phyloP scores from a whole-genome alignment of 2,329 filamentous ascomycete genomes.

The Pseudocercospora fijiensis region DNA sequence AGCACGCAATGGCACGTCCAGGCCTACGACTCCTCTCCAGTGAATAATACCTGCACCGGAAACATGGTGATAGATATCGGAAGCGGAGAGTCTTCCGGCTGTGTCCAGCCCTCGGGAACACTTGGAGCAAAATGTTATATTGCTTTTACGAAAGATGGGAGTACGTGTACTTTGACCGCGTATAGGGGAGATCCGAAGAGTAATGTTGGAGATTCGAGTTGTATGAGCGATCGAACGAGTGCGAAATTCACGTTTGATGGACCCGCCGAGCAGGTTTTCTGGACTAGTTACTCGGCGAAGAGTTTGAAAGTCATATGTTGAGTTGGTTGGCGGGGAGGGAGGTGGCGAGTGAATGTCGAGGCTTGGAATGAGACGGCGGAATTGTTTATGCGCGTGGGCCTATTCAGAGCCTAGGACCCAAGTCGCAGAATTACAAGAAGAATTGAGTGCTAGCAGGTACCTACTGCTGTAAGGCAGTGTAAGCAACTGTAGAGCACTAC shows the following conservation, averaged over 20 bases:
- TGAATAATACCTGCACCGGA: neutral
- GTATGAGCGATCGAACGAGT: neutral
- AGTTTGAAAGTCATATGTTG: neutral
- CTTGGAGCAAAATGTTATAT: neutral
- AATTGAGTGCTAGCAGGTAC: too few species aligned
- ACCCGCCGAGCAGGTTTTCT: neutral
- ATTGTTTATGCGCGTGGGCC: too few species aligned
- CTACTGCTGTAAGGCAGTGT: too few species aligned
- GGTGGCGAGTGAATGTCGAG: neutral
- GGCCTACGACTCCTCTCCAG: neutral
- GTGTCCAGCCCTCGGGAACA: neutral
- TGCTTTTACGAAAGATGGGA: neutral
- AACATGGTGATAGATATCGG: neutral
- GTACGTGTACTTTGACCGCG: neutral
- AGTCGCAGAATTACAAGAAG: too few species aligned
- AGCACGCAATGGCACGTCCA: neutral
- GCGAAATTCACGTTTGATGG: neutral
- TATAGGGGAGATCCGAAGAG: neutral
- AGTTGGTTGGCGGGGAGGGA: neutral
- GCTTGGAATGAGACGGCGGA: too few species aligned
- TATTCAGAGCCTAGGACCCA: too few species aligned
- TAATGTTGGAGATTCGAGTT: neutral
- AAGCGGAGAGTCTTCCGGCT: neutral
- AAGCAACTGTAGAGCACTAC: too few species aligned
- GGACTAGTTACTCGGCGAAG: neutral